Base-by-base conservation (phyloP, 257 asterid genomes). In the Solanum chmielewskii region DNA sequence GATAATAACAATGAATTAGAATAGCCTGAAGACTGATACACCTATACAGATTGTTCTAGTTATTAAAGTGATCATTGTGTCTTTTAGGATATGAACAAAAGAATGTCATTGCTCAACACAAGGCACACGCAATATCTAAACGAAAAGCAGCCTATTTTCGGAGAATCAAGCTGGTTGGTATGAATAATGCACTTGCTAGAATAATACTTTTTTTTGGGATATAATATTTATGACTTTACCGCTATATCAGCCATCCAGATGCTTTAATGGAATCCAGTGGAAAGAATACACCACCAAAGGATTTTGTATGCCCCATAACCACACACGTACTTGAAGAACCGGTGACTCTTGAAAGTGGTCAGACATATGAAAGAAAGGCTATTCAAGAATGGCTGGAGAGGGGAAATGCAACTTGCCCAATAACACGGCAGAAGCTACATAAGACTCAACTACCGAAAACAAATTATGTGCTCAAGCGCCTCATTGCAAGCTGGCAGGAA, bases 261-360 rank as follows among this genome's bases (percentile, higher is more conserved):
- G 69, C 82, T 90, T 87, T 86, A 25, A 93, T 94, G 98, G 97
- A 90, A 56, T 90, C 87, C 49, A 88, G 85, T 49, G 90, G 91
- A 87, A 95, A 90, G 88, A 87, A 45, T 68, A 83, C 95, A 21
- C 91, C 95, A 9, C 96, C 98, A 0, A 96, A 94, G 88, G 98
- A 96, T 89, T 96, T 96, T 37, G 95, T 96, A 42, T 96, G 98
- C 89, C 98, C 98, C 66, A 94, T 96, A 84, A 96, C 98, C 0
- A 92, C 94, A 31, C 94, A 95, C 76, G 44, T 96, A 52, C 94
- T 96, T 87, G 88, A 91, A 13, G 98, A 96, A 84, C 98, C 98
- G 1, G 98, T 96, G 37, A 96, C 98, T 31, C 96, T 94, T 7
- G 98, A 96, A 87, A 94, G 98, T 1, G 98, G 98, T 1, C 98